Percentiles rank a stretch among this genome's conserved stretches.
Evolutionary conservation across 2,329 filamentous ascomycete genomes (phyloP).

Genomic region (Pseudocercospora pini-densiflorae): DNA sequence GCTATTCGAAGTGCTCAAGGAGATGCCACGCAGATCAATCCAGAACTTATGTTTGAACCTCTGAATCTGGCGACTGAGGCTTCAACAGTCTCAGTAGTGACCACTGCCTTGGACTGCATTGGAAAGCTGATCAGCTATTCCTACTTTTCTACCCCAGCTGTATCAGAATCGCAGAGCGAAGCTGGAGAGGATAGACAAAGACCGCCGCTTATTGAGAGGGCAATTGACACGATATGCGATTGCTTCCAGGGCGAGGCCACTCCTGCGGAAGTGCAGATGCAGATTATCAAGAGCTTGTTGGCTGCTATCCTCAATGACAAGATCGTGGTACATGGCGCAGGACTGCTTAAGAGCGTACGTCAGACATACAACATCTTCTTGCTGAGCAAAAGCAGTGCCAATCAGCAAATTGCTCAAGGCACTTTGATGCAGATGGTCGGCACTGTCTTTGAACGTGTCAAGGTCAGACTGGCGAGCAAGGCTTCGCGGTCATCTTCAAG

Average conservation of each 20-base stretch:
- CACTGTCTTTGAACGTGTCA: constrained; percentile 95
- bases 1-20: constrained; percentile 77
- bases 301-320: constrained; percentile 98
- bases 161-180: constrained; percentile 47
- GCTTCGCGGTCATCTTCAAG: constrained; percentile 67
- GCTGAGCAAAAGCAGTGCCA: constrained; percentile 88
- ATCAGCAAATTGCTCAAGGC: constrained; percentile 96
- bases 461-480: constrained; percentile 82
- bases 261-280: constrained; percentile 87
- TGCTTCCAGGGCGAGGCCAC: constrained; percentile 98
- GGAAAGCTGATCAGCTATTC: constrained; percentile 99
- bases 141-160: constrained; percentile 77
- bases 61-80: constrained; percentile 88
- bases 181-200: constrained; percentile 22
- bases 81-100: constrained; percentile 81
- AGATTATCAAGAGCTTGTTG: constrained; percentile 96
- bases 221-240: constrained; percentile 99
- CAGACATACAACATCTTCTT: constrained; percentile 99
- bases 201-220: constrained; percentile 88
- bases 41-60: constrained; percentile 89
- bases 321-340: constrained; percentile 96
- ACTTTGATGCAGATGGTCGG: constrained; percentile 98
- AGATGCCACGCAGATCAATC: constrained; percentile 80
- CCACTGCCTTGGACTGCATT: constrained; percentile 93
- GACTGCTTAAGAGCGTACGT: constrained; percentile 91